These are phyloP conservation scores for Bryopsis sp. DNA, from an alignment of 139 green algal genomes.

Conservation along the genomic window DNA sequence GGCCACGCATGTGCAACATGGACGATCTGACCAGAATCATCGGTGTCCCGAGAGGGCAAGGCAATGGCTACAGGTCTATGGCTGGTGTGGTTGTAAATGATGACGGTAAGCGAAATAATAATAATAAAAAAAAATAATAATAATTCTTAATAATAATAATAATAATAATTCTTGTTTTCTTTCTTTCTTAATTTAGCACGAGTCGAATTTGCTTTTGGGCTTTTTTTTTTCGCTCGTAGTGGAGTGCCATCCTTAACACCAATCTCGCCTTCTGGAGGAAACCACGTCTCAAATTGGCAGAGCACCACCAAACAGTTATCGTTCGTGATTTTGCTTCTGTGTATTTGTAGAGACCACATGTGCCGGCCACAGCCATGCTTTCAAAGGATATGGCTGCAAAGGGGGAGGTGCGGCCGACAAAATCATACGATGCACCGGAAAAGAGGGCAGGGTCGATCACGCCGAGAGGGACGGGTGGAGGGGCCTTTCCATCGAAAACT, in stretches of 20 bases:
- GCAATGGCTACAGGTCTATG: slow-evolving; percentile 44
- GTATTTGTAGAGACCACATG: slow-evolving; percentile 49
- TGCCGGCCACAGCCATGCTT: slow-evolving; percentile 44
- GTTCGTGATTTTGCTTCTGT: too few relatives aligned
- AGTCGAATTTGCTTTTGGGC: too few relatives aligned
- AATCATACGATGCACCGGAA: slow-evolving; percentile 17
- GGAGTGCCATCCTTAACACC: too few relatives aligned
- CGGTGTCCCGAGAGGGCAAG: slow-evolving; percentile 35
- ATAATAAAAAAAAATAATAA: too few relatives aligned
- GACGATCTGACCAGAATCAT: slow-evolving; percentile 20
- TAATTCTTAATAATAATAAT: too few relatives aligned
- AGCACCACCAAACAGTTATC: too few relatives aligned
- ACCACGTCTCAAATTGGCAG: too few relatives aligned
- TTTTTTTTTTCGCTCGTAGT: too few relatives aligned
- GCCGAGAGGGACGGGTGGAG: slow-evolving; percentile 44
- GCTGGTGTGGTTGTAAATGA: slow-evolving; percentile 34
- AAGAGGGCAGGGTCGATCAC: slow-evolving; percentile 34
- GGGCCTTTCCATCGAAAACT: slow-evolving; percentile 30
- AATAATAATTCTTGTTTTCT: too few relatives aligned
- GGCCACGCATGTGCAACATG: background rate
- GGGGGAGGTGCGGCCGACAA: slow-evolving; percentile 27
- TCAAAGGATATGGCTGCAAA: slow-evolving; percentile 20
- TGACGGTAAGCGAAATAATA: background rate
- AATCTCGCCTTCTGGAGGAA: too few relatives aligned
- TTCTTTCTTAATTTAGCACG: too few relatives aligned